Evolutionary conservation across 2,329 filamentous ascomycete genomes (phyloP).

Genomic region (Ophiostoma sp.): DNA sequence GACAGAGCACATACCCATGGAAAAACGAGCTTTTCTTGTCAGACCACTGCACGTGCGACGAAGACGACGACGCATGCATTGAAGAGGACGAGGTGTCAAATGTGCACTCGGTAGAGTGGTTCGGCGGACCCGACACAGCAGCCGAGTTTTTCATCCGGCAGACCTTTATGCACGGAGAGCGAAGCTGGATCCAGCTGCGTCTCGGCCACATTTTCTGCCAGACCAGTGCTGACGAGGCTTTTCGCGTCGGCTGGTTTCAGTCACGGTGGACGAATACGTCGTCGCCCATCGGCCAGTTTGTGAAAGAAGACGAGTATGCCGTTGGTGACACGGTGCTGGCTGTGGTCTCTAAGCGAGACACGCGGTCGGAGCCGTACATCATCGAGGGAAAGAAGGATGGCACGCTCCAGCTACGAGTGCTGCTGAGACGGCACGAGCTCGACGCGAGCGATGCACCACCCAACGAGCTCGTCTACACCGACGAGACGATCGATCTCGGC

Average conservation of each 20-base stretch:
- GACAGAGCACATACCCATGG: constrained; percentile 61
- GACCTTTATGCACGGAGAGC: constrained; percentile 56
- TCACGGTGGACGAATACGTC: neutral
- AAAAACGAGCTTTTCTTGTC: constrained; percentile 71
- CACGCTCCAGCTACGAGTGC: constrained; percentile 43
- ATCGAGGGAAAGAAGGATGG: constrained; percentile 40
- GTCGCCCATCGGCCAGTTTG: constrained; percentile 5
- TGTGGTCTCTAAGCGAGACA: constrained; percentile 31
- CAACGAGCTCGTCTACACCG: constrained; percentile 58
- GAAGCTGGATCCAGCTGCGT: constrained; percentile 57
- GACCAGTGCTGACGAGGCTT: constrained; percentile 21
- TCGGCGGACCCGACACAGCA: constrained; percentile 42
- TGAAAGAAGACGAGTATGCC: constrained; percentile 34
- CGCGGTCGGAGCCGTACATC: constrained; percentile 56
- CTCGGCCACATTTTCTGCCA: constrained; percentile 51
- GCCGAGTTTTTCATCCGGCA: constrained; percentile 64
- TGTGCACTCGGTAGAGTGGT: constrained; percentile 55
- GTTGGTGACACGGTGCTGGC: constrained; percentile 59
- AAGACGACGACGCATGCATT: constrained; percentile 39
- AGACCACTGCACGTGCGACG: constrained; percentile 66
- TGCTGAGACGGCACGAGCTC: constrained; percentile 46
- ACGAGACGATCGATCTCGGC: constrained; percentile 39
- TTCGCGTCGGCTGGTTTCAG: neutral
- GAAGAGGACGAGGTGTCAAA: constrained; percentile 51
- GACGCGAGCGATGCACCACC: constrained; percentile 35